Evolutionary conservation across 1,284 basidiomycete genomes (phyloP).

Genomic region (Ceratobasidium sp.): DNA sequence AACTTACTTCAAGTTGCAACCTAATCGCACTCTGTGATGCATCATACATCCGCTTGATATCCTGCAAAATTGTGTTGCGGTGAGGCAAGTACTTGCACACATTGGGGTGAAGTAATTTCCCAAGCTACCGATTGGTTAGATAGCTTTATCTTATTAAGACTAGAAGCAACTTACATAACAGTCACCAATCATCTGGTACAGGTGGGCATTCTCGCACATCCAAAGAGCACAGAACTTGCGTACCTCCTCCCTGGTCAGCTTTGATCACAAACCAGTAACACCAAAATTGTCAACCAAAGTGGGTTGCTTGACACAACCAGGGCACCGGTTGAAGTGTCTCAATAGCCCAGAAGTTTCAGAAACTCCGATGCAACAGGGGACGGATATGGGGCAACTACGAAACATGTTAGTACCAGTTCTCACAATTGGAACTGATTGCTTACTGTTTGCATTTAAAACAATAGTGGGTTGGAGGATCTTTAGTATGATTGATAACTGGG

Average conservation of each 20-base stretch:
- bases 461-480: background rate
- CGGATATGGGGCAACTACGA: background rate
- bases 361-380: background rate
- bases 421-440: background rate
- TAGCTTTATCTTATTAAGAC: too few relatives aligned
- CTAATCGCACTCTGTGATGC: background rate
- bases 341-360: background rate
- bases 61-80: background rate
- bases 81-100: background rate
- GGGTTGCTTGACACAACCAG: background rate
- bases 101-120: background rate
- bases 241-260: background rate
- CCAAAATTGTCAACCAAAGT: background rate
- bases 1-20: background rate
- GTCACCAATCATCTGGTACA: background rate
- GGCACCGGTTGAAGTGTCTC: background rate
- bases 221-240: background rate
- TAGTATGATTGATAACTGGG: background rate
- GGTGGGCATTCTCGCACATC: background rate
- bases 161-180: slow-evolving; percentile 12
- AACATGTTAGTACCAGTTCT: too few relatives aligned
- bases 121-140: background rate
- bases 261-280: background rate
- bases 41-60: background rate
- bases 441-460: slow-evolving; percentile 3